Evolutionary conservation across 495 filamentous ascomycete species (phyloP).

Genomic region (Neurospora sp.): DNA sequence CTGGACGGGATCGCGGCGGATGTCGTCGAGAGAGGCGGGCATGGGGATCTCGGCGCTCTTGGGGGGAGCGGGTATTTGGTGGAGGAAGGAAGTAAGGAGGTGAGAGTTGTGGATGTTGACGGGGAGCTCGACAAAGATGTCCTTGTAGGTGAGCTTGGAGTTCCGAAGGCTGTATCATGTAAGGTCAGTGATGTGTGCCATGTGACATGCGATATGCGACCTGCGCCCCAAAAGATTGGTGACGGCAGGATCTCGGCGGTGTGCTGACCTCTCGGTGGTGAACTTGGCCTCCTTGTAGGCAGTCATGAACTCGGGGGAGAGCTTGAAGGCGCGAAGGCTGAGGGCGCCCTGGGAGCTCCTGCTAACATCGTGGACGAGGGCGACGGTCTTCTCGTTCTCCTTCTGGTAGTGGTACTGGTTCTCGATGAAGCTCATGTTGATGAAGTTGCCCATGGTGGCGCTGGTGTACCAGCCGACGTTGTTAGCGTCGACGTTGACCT

Average conservation of each 20-base stretch:
- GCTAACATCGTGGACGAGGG: slow-evolving; percentile 89
- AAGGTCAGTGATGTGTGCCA: slow-evolving; percentile 17
- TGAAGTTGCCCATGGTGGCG: slow-evolving; percentile 96
- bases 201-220: neutral
- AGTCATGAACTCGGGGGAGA: slow-evolving; percentile 81
- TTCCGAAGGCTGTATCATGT: slow-evolving; percentile 63
- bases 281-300: slow-evolving; percentile 96
- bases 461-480: slow-evolving; percentile 98
- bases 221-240: neutral
- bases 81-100: slow-evolving; percentile 87
- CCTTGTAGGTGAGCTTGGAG: slow-evolving; percentile 82
- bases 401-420: slow-evolving; percentile 97
- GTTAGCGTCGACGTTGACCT: slow-evolving; percentile 97
- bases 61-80: slow-evolving; percentile 60
- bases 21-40: slow-evolving; percentile 66
- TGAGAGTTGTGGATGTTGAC: slow-evolving; percentile 91
- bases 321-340: slow-evolving; percentile 80
- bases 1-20: slow-evolving; percentile 45
- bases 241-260: neutral
- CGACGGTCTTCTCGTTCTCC: slow-evolving; percentile 89
- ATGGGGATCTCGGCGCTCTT: slow-evolving; percentile 52
- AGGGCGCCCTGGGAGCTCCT: slow-evolving; percentile 85
- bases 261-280: slow-evolving; percentile 76
- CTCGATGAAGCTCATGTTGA: slow-evolving; percentile 90
- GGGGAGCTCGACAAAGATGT: slow-evolving; percentile 89